Evolutionary conservation across 495 filamentous ascomycete genomes (phyloP), one percentile per base, ranked within the genome.

Genomic region (Tetracladium marchalianum): DNA sequence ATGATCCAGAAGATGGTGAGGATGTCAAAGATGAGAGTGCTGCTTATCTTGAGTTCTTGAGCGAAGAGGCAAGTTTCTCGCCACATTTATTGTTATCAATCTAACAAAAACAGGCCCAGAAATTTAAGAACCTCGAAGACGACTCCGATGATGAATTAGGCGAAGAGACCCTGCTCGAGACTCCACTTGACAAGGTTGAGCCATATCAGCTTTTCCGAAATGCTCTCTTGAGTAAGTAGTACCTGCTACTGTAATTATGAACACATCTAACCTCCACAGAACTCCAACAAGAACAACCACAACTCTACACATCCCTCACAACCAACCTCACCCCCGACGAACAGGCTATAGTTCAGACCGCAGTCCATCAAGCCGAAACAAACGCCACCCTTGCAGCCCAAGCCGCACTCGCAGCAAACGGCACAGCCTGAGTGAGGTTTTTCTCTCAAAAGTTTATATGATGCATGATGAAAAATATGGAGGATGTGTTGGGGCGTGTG

Each of bases 1-100:
- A 73, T n/a, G 75, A 77, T 44, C 75, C 70, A 43, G 69, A 67
- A 13, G 66, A 66, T 11, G 67, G 64, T 4, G 53, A 51, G 16
- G 92, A 95, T 53, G 72, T 76, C 54, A 78, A 84, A 52, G 88
- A 96, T 57, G 92, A 98, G 66, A 88, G 86, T 58, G 81, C 84
- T 15, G 88, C 92, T 1, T 98, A 98, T 60, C 76, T 98, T 31
- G 90, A 97, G 43, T 98, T 98, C 69, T 65, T 98, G 39, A 90
- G 89, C 54, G 82, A 90, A 58, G 90, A 95, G 70, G 84, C 82
- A 57, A 67, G 65, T n/a, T 18, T 17, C 19, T 16, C 7, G 34
- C 12, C 36, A 40, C 35, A n/a, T 12, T 33, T n/a, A 41, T n/a
- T 24, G 50, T 61, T 71, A 55, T 70, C 60, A 51, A 12, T 32